Evolutionary conservation across 129 eudicot species (phyloP).

Genomic region (Tanacetum coccineum): DNA sequence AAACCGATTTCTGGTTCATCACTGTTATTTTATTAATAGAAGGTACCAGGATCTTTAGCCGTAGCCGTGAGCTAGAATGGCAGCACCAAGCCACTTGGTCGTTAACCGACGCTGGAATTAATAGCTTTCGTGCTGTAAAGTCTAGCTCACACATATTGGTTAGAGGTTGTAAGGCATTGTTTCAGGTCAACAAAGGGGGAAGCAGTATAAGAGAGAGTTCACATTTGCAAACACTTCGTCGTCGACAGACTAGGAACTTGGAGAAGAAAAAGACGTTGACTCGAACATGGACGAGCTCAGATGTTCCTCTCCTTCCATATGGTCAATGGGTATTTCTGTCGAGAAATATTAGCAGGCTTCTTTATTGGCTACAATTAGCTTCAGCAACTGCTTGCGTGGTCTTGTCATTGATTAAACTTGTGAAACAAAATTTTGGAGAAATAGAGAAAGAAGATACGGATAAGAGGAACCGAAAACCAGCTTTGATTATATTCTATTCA

Average conservation of each 20-base stretch:
- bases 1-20: constrained; percentile 80
- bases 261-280: constrained; percentile 35
- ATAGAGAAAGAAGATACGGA: constrained; percentile 63
- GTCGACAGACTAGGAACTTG: constrained; percentile 23
- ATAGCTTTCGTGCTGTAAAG: constrained; percentile 57
- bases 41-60: constrained; percentile 77
- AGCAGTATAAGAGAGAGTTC: background rate
- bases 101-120: constrained; percentile 59
- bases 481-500: constrained; percentile 64
- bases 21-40: constrained; percentile 71
- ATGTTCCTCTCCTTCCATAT: constrained; percentile 83
- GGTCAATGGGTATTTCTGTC: constrained; percentile 73
- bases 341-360: constrained; percentile 61
- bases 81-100: constrained; percentile 98
- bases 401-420: constrained; percentile 62
- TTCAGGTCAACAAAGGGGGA: constrained; percentile 21
- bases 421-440: constrained; percentile 52
- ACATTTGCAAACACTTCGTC: background rate
- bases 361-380: constrained; percentile 74
- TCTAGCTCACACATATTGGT: constrained; percentile 42
- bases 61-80: constrained; percentile 98
- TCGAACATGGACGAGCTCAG: constrained; percentile 69
- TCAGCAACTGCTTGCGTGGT: constrained; percentile 79
- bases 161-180: constrained; percentile 29
- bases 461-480: constrained; percentile 68